Evolutionary conservation across 2,329 filamentous ascomycete species (phyloP), one percentile per base, ranked within the genome.

Genomic region (Colletotrichum godetiae): DNA sequence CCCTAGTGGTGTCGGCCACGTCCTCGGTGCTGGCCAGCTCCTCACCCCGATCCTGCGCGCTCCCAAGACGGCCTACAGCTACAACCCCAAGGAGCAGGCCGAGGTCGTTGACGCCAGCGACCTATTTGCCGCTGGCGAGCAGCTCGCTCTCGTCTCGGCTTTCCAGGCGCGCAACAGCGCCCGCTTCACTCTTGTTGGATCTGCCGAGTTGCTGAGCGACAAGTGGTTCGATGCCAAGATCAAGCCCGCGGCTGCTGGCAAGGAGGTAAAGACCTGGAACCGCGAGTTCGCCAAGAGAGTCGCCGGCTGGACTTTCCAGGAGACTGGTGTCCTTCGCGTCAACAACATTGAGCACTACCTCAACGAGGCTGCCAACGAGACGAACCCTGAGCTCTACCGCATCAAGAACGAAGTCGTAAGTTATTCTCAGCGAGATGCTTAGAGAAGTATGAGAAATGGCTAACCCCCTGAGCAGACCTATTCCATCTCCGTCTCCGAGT

Each of bases 351-450:
- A 95, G 84, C 97, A 99, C 84, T 92, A 92, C 80, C 84, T 92
- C 67, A 83, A 90, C 76, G 90, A 89, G 77, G 87, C 84, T 72
- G 80, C 81, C 59, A 88, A 90, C 75, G 88, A 88, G 76, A 88
- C 90, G 75, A 98, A 98, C 86, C 95, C 96, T 11, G 90, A 86
- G 68, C 95, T 98, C 77, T 99, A 99, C 86, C 91, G 97, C 76
- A 92, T 99, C 82, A 99, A 98, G 90, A 98, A 95, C 84, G 93
- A 98, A 80, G 95, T 98, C 78, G 95, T 98, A 90, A 81, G 95
- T 94, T 29, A 13, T 13, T 8, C 61, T n/a, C 29, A 13, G 22
- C 13, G 7, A 2, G n/a, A 15, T 29, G 61, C 49, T 55, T 2
- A 35, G 8, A 3, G 13, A 53, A 12, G 29, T 4, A 8, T 3